These are phyloP conservation scores for Bretschneidera sinensis DNA, from an alignment of 345 rosid species.

Conservation along the genomic window DNA sequence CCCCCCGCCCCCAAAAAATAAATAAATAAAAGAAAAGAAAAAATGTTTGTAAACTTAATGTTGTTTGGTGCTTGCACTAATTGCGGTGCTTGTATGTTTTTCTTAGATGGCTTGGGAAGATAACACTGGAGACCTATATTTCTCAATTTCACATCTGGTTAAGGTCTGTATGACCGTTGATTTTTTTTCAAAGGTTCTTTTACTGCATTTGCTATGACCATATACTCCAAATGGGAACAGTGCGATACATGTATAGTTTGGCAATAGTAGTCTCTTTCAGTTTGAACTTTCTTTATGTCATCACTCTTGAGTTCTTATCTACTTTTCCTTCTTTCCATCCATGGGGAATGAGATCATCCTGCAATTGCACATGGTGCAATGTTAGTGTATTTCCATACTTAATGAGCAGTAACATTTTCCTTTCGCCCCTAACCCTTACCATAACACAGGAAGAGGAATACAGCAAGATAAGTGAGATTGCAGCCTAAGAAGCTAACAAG, in stretches of 20 bases:
- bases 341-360: neutral
- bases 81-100: constrained; percentile 9
- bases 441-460: neutral
- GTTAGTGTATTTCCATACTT: neutral
- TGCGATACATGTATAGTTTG: neutral
- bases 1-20: neutral
- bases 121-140: constrained; percentile 91
- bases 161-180: constrained; percentile 48
- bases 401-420: neutral
- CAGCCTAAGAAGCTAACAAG: neutral
- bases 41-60: neutral
- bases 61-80: constrained; percentile 16
- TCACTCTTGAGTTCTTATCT: neutral
- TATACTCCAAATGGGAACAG: neutral
- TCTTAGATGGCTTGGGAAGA: constrained; percentile 90
- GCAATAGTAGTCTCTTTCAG: neutral
- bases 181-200: constrained; percentile 1
- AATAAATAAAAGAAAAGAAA: neutral
- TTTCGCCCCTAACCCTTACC: neutral
- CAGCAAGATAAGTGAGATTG: too few relatives aligned
- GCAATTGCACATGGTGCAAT: neutral
- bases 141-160: constrained; percentile 98
- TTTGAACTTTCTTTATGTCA: neutral
- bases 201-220: neutral
- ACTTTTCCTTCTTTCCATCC: neutral